Evolutionary conservation across 2,329 filamentous ascomycete genomes (phyloP).

Genomic region (Trichoderma sp.): DNA sequence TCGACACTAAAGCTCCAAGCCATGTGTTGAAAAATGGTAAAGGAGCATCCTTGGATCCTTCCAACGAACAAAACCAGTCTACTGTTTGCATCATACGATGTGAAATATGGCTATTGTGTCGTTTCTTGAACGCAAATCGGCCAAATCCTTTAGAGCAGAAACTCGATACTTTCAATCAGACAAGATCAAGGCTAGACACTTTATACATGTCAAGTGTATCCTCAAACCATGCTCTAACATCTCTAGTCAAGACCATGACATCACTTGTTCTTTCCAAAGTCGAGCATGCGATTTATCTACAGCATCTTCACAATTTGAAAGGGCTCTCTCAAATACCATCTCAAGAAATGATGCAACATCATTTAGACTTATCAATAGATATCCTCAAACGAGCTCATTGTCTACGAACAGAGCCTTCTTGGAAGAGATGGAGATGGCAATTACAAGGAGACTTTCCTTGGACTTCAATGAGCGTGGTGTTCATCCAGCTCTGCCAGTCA

Average conservation of each 20-base stretch:
- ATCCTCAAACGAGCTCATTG: not conserved
- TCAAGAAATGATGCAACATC: not conserved
- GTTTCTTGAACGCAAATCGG: not conserved
- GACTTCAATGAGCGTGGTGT: constrained; percentile 28
- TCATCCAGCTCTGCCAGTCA: constrained; percentile 24
- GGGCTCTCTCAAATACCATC: not conserved
- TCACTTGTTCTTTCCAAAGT: not conserved
- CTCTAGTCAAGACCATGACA: not conserved
- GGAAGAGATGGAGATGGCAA: constrained; percentile 32
- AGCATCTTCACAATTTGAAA: not conserved
- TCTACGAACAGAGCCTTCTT: not conserved
- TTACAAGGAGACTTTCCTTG: constrained; percentile 30
- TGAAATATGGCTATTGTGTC: not conserved
- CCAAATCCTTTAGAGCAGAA: not conserved
- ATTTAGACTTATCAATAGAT: not conserved
- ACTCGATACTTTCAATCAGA: not conserved
- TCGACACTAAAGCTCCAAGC: not conserved
- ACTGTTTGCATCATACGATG: not conserved
- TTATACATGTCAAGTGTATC: not conserved
- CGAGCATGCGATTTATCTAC: not conserved
- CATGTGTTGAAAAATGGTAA: not conserved
- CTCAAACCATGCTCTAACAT: not conserved
- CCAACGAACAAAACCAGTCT: not conserved
- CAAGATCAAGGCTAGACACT: not conserved
- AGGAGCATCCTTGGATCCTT: not conserved